Percentiles rank a stretch among this genome's conserved stretches.
These are phyloP conservation scores for Myriangium duriaei DNA, from an alignment of 2,329 filamentous ascomycete species.

Conservation along the genomic window DNA sequence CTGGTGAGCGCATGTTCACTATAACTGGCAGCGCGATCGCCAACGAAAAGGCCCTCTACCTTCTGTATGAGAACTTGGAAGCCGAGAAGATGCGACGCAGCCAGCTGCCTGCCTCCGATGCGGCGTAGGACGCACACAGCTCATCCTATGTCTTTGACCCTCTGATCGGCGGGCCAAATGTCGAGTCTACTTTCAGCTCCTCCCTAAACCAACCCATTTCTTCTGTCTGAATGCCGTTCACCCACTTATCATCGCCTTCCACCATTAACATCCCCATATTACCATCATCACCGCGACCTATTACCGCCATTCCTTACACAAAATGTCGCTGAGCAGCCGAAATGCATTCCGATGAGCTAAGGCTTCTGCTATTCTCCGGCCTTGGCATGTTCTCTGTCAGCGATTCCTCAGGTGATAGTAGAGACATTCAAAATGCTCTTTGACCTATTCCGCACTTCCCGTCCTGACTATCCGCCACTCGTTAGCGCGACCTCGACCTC, in stretches of 20 bases:
- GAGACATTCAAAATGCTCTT: too few species aligned
- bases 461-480: slow-evolving; percentile 8
- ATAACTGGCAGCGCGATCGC: slow-evolving; percentile 91
- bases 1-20: slow-evolving; percentile 98
- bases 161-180: background rate
- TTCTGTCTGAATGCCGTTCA: slow-evolving; percentile 8
- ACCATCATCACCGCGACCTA: background rate
- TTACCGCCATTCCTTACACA: background rate
- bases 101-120: slow-evolving; percentile 44
- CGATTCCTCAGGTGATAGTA: too few species aligned
- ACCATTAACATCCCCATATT: background rate
- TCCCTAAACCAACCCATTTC: slow-evolving; percentile 4
- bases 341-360: too few species aligned
- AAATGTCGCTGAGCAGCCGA: too few species aligned
- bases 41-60: slow-evolving; percentile 90
- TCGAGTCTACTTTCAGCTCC: background rate
- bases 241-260: too few species aligned
- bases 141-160: slow-evolving; percentile 6
- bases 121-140: slow-evolving; percentile 19
- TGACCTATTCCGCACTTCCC: too few species aligned
- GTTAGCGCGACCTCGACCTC: slow-evolving; percentile 1
- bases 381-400: too few species aligned
- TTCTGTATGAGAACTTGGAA: slow-evolving; percentile 97
- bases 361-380: too few species aligned
- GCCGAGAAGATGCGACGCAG: slow-evolving; percentile 98